Evolutionary conservation across 2,329 filamentous ascomycete genomes (phyloP).

Genomic region (Trichoderma sp.): DNA sequence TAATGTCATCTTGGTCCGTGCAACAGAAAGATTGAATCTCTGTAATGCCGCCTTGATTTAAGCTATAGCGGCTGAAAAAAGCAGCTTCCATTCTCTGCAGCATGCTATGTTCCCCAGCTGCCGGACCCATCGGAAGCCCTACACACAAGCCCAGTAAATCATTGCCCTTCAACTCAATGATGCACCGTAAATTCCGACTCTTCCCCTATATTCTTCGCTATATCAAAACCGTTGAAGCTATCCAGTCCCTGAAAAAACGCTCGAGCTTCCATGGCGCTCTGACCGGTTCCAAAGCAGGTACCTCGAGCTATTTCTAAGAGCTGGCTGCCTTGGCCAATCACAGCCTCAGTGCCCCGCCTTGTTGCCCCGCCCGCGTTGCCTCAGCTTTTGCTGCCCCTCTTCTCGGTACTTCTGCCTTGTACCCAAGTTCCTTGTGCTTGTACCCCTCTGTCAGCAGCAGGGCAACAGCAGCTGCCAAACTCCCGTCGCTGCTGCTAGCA

Average conservation of each 20-base stretch:
- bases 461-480: not conserved
- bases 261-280: not conserved
- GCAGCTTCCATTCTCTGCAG: not conserved
- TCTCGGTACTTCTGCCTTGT: slow-evolving; percentile 16
- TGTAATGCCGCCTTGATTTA: no score
- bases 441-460: not conserved
- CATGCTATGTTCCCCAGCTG: not conserved
- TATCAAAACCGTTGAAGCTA: not conserved
- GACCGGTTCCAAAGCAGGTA: slow-evolving; percentile 1
- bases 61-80: no score
- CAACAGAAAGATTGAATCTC: no score
- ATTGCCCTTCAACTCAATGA: not conserved
- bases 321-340: not conserved
- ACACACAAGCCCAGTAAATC: no score
- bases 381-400: slow-evolving; percentile 1
- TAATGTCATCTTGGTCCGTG: no score
- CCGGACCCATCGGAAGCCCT: not conserved
- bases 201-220: not conserved
- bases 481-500: not conserved
- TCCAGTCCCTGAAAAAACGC: not conserved
- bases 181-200: not conserved
- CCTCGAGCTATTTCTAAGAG: not conserved
- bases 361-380: slow-evolving; percentile 2
- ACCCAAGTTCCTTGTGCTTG: not conserved
- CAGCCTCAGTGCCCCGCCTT: not conserved